Evolutionary conservation across 139 green algal genomes (phyloP).

Genomic region (Picochlorum sp.): DNA sequence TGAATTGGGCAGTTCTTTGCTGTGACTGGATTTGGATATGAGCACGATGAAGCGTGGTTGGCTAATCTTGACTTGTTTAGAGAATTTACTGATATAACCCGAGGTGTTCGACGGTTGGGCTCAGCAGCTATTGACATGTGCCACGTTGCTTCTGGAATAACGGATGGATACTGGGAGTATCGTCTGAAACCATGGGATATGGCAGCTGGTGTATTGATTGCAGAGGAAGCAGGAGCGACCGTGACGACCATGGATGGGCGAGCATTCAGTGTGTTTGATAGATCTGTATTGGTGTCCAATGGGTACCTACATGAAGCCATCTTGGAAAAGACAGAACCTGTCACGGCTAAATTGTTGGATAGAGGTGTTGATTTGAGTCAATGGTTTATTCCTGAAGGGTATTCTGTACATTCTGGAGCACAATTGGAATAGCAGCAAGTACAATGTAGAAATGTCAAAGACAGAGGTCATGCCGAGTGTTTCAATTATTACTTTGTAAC

Average conservation of each 20-base stretch:
- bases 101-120: constrained; percentile 72
- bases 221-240: constrained; percentile 57
- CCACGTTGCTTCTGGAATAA: constrained; percentile 67
- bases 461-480: too few relatives aligned
- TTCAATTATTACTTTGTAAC: too few relatives aligned
- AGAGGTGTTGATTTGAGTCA: constrained; percentile 39
- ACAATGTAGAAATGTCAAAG: too few relatives aligned
- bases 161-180: constrained; percentile 71
- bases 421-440: constrained; percentile 18
- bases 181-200: constrained; percentile 65
- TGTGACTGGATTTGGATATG: constrained; percentile 85
- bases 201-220: constrained; percentile 56
- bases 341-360: constrained; percentile 22
- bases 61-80: constrained; percentile 85
- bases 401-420: constrained; percentile 22
- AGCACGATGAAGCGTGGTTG: constrained; percentile 71
- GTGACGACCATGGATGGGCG: constrained; percentile 69
- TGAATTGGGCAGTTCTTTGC: constrained; percentile 32
- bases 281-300: constrained; percentile 45
- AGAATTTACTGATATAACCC: constrained; percentile 72
- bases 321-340: constrained; percentile 25
- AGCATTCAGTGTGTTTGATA: constrained; percentile 59
- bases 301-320: constrained; percentile 41
- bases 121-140: constrained; percentile 86
- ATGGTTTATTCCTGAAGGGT: constrained; percentile 49